These are phyloP conservation scores for Suillus hirtellus DNA, from an alignment of 768 basidiomycete genomes.

Conservation along the genomic window DNA sequence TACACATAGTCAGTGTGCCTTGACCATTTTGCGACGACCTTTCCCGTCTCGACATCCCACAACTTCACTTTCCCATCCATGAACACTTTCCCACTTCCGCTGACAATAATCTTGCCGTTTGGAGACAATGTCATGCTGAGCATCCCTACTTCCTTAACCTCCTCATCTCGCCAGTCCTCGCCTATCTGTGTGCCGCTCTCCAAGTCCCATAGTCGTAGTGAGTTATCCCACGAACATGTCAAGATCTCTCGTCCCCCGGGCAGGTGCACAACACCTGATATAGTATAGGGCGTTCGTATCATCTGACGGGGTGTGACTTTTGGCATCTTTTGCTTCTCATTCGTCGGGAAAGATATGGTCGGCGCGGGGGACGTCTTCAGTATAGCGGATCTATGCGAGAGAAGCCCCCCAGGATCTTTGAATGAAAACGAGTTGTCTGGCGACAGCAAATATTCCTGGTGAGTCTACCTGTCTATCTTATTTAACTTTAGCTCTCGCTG, in stretches of 20 bases:
- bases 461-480: neutral
- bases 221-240: neutral
- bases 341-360: neutral
- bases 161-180: neutral
- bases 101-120: neutral
- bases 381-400: neutral
- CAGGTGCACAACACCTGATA: neutral
- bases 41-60: too few species aligned
- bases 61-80: too few species aligned
- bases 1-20: too few species aligned
- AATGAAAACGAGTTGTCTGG: neutral
- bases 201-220: neutral
- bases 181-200: neutral
- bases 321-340: neutral
- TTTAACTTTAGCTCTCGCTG: too few species aligned
- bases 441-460: neutral
- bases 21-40: too few species aligned
- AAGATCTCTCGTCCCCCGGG: neutral
- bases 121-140: neutral
- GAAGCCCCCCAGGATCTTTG: neutral
- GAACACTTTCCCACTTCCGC: neutral
- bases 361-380: neutral
- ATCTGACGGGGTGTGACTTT: neutral
- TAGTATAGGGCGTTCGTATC: fast-evolving
- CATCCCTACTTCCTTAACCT: neutral